These are phyloP conservation scores for Penicillium expansum DNA, from an alignment of 2,329 filamentous ascomycete genomes.

Conservation along the genomic window DNA sequence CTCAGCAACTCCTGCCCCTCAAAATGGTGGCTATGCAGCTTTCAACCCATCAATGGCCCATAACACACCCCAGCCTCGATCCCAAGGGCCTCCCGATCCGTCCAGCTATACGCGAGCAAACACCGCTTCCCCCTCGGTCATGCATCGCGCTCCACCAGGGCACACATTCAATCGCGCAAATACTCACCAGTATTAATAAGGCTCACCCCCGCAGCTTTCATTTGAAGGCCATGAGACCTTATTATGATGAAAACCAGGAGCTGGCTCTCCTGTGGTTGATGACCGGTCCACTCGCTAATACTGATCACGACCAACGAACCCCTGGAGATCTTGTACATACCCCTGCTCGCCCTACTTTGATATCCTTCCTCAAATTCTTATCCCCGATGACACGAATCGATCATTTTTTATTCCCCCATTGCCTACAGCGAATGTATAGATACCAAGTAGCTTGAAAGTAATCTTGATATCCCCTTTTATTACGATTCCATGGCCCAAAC, in stretches of 20 bases:
- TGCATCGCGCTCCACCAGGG: constrained; percentile 21
- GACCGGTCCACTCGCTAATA: constrained; percentile 19
- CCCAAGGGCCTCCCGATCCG: constrained; percentile 4
- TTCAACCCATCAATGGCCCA: constrained; percentile 21
- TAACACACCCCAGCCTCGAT: constrained; percentile 9
- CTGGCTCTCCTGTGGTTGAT: constrained; percentile 29
- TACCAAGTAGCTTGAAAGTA: background rate
- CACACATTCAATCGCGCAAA: constrained; percentile 26
- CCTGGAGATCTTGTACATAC: constrained; percentile 18
- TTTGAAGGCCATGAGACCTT: background rate
- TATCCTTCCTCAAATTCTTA: background rate
- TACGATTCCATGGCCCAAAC: background rate
- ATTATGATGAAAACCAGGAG: constrained; percentile 25
- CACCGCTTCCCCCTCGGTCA: constrained; percentile 22
- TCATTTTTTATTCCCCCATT: background rate
- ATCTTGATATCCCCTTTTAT: background rate
- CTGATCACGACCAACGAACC: constrained; percentile 17
- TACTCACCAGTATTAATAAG: constrained; percentile 20
- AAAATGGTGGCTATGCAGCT: constrained; percentile 19
- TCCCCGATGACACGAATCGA: background rate
- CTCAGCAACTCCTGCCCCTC: constrained; percentile 9
- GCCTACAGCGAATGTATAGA: background rate
- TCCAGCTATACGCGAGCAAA: constrained; percentile 22
- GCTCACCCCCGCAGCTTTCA: background rate
- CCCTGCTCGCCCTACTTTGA: constrained; percentile 4